A percentile compares a stretch with the other conserved stretches of the same genome.
Conservation (phyloP, 129 eudicot genomes). For the Helichrysum umbraculigerum region DNA sequence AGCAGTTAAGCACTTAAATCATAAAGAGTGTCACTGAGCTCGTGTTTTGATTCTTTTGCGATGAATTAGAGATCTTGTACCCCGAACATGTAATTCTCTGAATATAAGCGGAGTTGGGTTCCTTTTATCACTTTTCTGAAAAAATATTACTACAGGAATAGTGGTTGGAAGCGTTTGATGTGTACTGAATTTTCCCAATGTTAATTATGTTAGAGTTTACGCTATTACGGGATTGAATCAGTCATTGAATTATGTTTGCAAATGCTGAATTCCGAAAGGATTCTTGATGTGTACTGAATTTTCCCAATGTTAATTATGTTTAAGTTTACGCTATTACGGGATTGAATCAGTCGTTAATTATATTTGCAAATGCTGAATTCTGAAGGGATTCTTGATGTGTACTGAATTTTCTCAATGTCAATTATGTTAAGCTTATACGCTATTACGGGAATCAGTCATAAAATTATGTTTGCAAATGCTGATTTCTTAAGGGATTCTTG, state of each 20-base stretch:
- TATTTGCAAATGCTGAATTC: too few relatives aligned
- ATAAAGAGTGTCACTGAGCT: not conserved
- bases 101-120: conserved; percentile 11
- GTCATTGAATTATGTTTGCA: not conserved
- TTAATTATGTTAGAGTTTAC: not conserved
- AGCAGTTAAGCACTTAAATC: conserved; percentile 70
- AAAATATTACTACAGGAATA: conserved; percentile 17
- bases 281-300: too few relatives aligned
- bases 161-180: not conserved
- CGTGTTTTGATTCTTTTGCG: conserved; percentile 6
- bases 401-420: too few relatives aligned
- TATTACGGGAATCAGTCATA: too few relatives aligned
- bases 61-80: not conserved
- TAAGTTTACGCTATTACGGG: too few relatives aligned
- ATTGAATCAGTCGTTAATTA: too few relatives aligned
- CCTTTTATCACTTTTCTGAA: conserved; percentile 15
- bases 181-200: not conserved
- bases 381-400: not conserved
- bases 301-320: too few relatives aligned
- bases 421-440: too few relatives aligned
- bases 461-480: too few relatives aligned
- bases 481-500: too few relatives aligned
- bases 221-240: conserved; percentile 7
- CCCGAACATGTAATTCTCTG: not conserved
- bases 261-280: not conserved